Conservation (phyloP, 352 stramenopile species). For the Globisporangium rhizosaccharum region DNA sequence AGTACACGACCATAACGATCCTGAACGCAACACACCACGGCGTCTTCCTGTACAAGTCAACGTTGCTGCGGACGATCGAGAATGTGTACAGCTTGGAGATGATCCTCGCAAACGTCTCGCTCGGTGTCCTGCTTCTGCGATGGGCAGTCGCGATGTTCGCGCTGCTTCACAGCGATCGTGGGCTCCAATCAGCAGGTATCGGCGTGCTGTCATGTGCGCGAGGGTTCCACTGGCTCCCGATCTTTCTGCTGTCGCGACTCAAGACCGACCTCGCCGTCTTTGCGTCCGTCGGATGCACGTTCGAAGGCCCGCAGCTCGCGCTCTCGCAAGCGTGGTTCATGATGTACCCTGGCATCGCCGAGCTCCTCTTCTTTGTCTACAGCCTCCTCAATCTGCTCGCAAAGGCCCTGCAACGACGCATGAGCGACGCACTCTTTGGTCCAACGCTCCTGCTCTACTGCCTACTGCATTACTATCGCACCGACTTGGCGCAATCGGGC, state of each 20-base stretch:
- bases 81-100: conserved; percentile 27
- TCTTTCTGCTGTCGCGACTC: conserved; percentile 17
- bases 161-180: neutral
- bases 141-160: conserved; percentile 24
- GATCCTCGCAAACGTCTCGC: conserved; percentile 31
- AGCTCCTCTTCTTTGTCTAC: too few species aligned
- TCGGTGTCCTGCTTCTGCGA: conserved; percentile 21
- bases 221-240: conserved; percentile 14
- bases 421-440: too few species aligned
- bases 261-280: conserved; percentile 17
- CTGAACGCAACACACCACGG: conserved; percentile 24
- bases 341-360: too few species aligned
- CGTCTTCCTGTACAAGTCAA: conserved; percentile 20
- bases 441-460: too few species aligned
- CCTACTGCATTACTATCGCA: conserved; percentile 20
- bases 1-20: conserved; percentile 6
- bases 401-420: too few species aligned
- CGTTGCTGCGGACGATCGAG: conserved; percentile 1
- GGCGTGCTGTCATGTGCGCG: conserved; percentile 12
- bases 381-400: too few species aligned
- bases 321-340: conserved; percentile 17
- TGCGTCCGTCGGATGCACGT: conserved; percentile 14
- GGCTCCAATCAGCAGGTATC: conserved; percentile 8
- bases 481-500: conserved; percentile 1
- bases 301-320: too few species aligned